Evolutionary conservation across 176 grass and related monocot species (phyloP).

Genomic region (Phoenix roebelenii): DNA sequence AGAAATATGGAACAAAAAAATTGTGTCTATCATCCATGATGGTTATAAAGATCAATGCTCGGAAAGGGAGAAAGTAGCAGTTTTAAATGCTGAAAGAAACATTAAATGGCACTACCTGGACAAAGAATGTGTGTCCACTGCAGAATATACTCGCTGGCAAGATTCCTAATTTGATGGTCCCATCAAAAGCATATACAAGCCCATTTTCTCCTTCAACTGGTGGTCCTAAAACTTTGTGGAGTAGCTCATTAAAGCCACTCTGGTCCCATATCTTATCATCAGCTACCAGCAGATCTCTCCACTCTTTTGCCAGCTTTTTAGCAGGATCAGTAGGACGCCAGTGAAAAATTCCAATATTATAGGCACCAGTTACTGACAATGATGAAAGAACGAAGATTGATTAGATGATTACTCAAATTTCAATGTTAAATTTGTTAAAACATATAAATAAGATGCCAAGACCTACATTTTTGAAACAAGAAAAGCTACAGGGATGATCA

Average conservation of each 20-base stretch:
- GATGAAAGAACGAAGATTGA: slow-evolving; percentile 10
- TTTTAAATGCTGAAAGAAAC: background rate
- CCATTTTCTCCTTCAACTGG: slow-evolving; percentile 50
- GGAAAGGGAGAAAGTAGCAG: no score
- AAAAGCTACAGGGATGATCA: no score
- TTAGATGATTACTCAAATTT: slow-evolving; percentile 11
- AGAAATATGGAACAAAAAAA: no score
- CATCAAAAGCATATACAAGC: slow-evolving; percentile 86
- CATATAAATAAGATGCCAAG: background rate
- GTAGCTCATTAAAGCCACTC: slow-evolving; percentile 84
- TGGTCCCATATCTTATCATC: slow-evolving; percentile 93
- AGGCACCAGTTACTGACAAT: slow-evolving; percentile 67
- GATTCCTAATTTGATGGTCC: slow-evolving; percentile 83
- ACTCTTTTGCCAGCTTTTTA: slow-evolving; percentile 86
- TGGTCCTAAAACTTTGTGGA: slow-evolving; percentile 51
- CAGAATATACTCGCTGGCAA: slow-evolving; percentile 98
- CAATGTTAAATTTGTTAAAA: slow-evolving; percentile 4
- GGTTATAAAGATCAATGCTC: no score
- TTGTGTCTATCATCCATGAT: no score
- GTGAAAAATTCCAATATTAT: slow-evolving; percentile 95
- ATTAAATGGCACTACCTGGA: slow-evolving; percentile 48
- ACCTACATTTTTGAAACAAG: no score
- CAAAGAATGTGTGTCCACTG: slow-evolving; percentile 93
- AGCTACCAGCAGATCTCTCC: slow-evolving; percentile 71
- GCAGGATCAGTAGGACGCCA: slow-evolving; percentile 80